A percentile compares a stretch with the other conserved stretches of the same genome.
These are phyloP conservation scores for Solanum aculeatissimum DNA, from an alignment of 305 asterid genomes.

Conservation along the genomic window DNA sequence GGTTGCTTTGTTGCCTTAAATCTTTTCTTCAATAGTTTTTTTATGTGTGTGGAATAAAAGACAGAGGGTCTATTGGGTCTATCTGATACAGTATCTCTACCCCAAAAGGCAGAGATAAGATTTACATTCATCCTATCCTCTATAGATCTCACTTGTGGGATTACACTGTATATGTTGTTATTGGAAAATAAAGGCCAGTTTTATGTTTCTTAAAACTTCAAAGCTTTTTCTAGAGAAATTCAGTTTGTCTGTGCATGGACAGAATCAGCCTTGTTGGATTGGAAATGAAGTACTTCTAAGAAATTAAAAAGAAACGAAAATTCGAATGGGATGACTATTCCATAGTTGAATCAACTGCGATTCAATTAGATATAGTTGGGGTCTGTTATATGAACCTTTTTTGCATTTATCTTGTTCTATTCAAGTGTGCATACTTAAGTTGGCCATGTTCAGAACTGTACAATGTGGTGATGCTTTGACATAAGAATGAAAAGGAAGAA, in stretches of 20 bases:
- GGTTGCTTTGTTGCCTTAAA: background rate
- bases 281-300: background rate
- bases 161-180: background rate
- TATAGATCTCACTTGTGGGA: background rate
- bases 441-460: background rate
- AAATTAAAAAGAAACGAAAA: background rate
- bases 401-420: background rate
- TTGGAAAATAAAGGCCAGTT: background rate
- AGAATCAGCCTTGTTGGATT: background rate
- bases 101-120: background rate
- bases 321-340: background rate
- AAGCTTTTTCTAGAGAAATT: background rate
- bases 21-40: too few species aligned
- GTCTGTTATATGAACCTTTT: background rate
- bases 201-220: background rate
- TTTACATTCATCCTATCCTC: background rate
- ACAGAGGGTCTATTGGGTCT: background rate
- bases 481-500: background rate
- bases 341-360: background rate
- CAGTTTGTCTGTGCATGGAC: background rate
- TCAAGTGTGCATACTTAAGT: background rate
- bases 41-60: background rate
- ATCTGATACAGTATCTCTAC: background rate
- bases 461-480: background rate
- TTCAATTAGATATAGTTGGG: background rate